A percentile compares a stretch with the other conserved stretches of the same genome.
These are phyloP conservation scores for Diaporthe citrichinensis DNA, from an alignment of 2,329 filamentous ascomycete species.

Conservation along the genomic window DNA sequence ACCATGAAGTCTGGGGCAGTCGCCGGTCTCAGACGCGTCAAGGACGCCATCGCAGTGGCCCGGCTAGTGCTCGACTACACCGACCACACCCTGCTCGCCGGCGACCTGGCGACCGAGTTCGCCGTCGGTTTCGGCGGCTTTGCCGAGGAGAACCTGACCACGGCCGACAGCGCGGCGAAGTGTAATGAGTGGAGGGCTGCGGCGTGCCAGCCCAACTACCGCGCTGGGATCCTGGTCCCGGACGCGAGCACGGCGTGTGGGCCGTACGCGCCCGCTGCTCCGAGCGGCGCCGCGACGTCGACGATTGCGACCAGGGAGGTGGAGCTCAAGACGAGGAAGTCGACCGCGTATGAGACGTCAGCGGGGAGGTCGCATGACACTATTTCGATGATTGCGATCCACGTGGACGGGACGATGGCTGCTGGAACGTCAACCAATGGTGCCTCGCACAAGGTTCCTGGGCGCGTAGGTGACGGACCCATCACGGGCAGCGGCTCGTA, in stretches of 20 bases:
- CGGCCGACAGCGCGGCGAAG: slow-evolving; percentile 53
- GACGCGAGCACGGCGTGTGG: slow-evolving; percentile 60
- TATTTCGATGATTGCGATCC: slow-evolving; percentile 66
- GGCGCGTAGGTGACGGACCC: slow-evolving; percentile 69
- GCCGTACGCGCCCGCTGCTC: slow-evolving; percentile 58
- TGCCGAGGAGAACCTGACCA: slow-evolving; percentile 58
- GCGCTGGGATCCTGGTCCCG: slow-evolving; percentile 59
- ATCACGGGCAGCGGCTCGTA: slow-evolving; percentile 69
- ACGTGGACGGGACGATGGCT: slow-evolving; percentile 61
- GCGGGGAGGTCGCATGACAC: slow-evolving; percentile 63
- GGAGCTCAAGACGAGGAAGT: slow-evolving; percentile 27
- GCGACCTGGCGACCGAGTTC: slow-evolving; percentile 68
- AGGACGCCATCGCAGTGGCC: slow-evolving; percentile 64
- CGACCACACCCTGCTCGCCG: slow-evolving; percentile 63
- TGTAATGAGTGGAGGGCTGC: slow-evolving; percentile 60
- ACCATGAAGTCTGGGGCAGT: slow-evolving; percentile 69
- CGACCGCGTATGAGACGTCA: slow-evolving; percentile 13
- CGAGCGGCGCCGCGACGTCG: slow-evolving; percentile 14
- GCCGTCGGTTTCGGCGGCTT: slow-evolving; percentile 65
- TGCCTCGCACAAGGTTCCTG: slow-evolving; percentile 67
- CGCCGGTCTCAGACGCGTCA: slow-evolving; percentile 63
- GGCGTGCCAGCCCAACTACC: slow-evolving; percentile 66
- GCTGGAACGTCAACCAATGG: slow-evolving; percentile 71
- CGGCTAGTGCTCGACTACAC: slow-evolving; percentile 66
- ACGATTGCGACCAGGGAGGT: not conserved